Base-by-base conservation (phyloP, 805 yeast species). In the Limtongia smithiae region DNA sequence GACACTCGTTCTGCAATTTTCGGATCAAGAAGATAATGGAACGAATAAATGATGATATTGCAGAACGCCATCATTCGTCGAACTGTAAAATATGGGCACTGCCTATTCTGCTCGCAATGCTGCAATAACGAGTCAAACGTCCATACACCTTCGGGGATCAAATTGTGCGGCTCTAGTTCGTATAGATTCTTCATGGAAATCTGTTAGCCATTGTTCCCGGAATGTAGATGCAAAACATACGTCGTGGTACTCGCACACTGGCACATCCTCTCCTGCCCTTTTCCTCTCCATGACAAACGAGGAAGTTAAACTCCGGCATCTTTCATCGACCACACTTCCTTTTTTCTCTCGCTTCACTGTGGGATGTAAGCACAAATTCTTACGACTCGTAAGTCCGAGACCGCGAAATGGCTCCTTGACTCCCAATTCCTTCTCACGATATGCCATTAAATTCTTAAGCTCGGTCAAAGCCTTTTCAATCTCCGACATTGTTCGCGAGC, bases 401-500 rank as follows among this genome's bases (percentile, higher is more conserved):
- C 97, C 99, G 57, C 97, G 73, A 65, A 93, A 93, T 47, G 89
- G 95, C 66, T 93, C 98, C 20, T 72, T 83, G 60, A 76, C 80
- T 0, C 97, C 97, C 42, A 93, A 72, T 63, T 87, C 95, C 41
- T 80, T 74, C 1, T 89, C 69, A 58, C 99, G 76, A 64, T 77
- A 93, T 47, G 80, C 86, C 97, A 93, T 93, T 61, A 93, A 74
- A 48, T 79, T 81, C 54, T 85, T 82, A 72, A 93, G 74, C 71
- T 93, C 99, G 6, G 91, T 87, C 63, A 93, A 71, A 0, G 98
- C 97, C 69, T 93, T 93, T 70, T 93, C 98, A 65, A 93, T 93
- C 71, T 93, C 99, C 9, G 97, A 87, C 97, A 93, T 93, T 30
- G 99, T 93, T 76, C 99, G 97, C 4, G 98, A 93, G 68, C 99